A percentile compares a stretch with the other conserved stretches of the same genome.
Evolutionary conservation across 495 filamentous ascomycete species (phyloP).

Genomic region (Rhypophila decipiens): DNA sequence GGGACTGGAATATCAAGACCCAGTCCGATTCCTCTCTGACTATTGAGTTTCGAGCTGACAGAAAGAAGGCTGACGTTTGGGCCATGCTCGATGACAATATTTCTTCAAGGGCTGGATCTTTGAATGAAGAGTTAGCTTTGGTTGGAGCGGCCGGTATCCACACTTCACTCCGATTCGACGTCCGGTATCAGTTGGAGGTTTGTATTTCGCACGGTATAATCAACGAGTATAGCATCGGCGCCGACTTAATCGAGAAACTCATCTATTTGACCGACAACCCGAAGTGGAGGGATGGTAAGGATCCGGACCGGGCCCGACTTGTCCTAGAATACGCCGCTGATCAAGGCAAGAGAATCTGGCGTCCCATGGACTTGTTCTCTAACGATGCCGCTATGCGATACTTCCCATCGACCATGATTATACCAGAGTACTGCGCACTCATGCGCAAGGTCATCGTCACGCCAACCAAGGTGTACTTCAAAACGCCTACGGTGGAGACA

Average conservation of each 20-base stretch:
- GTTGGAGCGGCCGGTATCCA: slow-evolving; percentile 25
- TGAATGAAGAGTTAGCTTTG: slow-evolving; percentile 25
- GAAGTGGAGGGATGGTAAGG: slow-evolving; percentile 8
- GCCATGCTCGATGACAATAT: slow-evolving; percentile 43
- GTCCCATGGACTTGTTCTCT: slow-evolving; percentile 73
- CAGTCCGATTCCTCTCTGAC: no score
- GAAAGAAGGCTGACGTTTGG: slow-evolving; percentile 42
- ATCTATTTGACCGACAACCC: slow-evolving; percentile 32
- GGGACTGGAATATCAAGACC: slow-evolving; percentile 66
- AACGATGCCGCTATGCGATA: slow-evolving; percentile 37
- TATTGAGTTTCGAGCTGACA: no score
- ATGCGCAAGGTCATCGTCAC: slow-evolving; percentile 73
- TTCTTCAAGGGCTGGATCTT: slow-evolving; percentile 3
- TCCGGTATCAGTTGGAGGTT: slow-evolving; percentile 88
- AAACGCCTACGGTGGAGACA: slow-evolving; percentile 70
- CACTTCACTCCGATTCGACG: slow-evolving; percentile 56
- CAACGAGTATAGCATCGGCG: slow-evolving; percentile 67
- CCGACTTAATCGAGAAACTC: slow-evolving; percentile 59
- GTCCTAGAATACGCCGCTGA: slow-evolving; percentile 36
- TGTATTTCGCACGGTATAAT: slow-evolving; percentile 77
- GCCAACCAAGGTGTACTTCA: slow-evolving; percentile 73
- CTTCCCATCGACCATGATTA: slow-evolving; percentile 41
- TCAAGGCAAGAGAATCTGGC: slow-evolving; percentile 49
- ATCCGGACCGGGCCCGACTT: slow-evolving; percentile 26
- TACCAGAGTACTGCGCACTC: slow-evolving; percentile 67